These are phyloP conservation scores for Lactarius indigo DNA, from an alignment of 768 basidiomycete species.

Conservation along the genomic window DNA sequence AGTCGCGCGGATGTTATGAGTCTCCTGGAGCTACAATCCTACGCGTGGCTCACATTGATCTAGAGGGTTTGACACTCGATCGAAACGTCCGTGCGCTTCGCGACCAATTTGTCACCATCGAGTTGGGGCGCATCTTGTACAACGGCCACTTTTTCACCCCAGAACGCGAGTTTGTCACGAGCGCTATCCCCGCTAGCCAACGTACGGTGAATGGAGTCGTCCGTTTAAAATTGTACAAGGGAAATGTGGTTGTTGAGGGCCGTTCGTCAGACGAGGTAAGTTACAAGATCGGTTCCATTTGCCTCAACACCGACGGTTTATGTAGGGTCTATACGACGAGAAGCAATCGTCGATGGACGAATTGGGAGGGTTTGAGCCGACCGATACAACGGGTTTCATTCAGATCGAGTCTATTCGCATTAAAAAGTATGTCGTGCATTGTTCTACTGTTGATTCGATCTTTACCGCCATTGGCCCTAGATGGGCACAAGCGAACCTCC, in stretches of 20 bases:
- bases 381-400: slow-evolving; percentile 94
- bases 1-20: slow-evolving; percentile 99
- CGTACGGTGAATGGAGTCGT: slow-evolving; percentile 94
- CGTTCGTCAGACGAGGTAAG: slow-evolving; percentile 81
- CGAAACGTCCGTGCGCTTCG: slow-evolving; percentile 92
- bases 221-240: slow-evolving; percentile 89
- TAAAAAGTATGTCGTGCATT: slow-evolving; percentile 69
- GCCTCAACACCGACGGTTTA: background rate
- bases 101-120: slow-evolving; percentile 92
- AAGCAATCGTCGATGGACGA: slow-evolving; percentile 98
- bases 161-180: slow-evolving; percentile 91
- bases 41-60: slow-evolving; percentile 90
- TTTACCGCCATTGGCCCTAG: slow-evolving; percentile 36
- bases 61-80: slow-evolving; percentile 98
- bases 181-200: slow-evolving; percentile 90
- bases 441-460: slow-evolving; percentile 12
- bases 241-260: slow-evolving; percentile 92
- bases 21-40: slow-evolving; percentile 95
- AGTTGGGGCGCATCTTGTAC: slow-evolving; percentile 88
- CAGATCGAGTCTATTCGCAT: slow-evolving; percentile 96
- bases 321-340: slow-evolving; percentile 89
- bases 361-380: slow-evolving; percentile 96
- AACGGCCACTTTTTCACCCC: slow-evolving; percentile 99
- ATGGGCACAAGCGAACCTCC: slow-evolving; percentile 85
- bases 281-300: slow-evolving; percentile 2